These are phyloP conservation scores for Dillenia suffruticosa DNA, from an alignment of 164 flowering plant genomes.

Conservation along the genomic window DNA sequence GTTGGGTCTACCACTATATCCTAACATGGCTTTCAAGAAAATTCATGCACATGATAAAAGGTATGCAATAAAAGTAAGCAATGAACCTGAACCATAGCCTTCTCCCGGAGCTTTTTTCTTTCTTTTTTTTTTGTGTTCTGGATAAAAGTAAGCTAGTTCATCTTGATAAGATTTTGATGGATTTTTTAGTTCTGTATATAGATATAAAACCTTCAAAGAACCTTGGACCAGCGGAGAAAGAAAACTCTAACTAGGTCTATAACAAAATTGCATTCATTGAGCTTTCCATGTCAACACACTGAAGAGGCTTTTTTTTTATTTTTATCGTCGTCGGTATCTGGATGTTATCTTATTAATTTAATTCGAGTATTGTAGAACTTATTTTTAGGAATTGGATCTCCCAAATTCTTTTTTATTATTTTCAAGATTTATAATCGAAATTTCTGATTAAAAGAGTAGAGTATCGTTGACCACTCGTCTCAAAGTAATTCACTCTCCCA, in stretches of 20 bases:
- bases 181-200: background rate
- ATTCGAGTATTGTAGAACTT: no score
- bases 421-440: no score
- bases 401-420: no score
- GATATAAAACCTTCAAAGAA: background rate
- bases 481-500: no score
- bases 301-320: no score
- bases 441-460: no score
- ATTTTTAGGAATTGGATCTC: no score
- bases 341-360: no score
- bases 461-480: no score
- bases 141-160: background rate
- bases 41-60: background rate
- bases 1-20: conserved; percentile 12
- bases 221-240: background rate
- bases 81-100: conserved; percentile 8
- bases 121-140: conserved; percentile 1
- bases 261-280: background rate
- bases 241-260: background rate
- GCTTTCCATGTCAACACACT: background rate
- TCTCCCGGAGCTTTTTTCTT: background rate
- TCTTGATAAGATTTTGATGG: background rate
- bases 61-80: conserved; percentile 3
- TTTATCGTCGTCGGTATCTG: no score
- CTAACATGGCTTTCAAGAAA: conserved; percentile 19